Conservation (phyloP, 352 stramenopile species). For the Globisporangium cederbergense region DNA sequence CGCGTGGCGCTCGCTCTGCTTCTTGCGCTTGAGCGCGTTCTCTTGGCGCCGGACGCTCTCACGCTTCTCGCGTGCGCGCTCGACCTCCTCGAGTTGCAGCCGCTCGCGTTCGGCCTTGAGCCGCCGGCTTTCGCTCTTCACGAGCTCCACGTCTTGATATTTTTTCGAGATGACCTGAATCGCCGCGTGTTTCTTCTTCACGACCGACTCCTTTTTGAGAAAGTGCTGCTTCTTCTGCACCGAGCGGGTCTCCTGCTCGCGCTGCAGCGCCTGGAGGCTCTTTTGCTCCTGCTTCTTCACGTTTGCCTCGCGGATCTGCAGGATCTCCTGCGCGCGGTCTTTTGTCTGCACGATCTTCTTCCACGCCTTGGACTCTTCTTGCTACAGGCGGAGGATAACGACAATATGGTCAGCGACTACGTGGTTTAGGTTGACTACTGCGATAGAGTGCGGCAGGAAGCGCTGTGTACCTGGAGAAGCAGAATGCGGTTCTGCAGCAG, state of each 20-base stretch:
- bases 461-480: constrained; percentile 43
- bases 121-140: constrained; percentile 65
- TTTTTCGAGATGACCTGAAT: constrained; percentile 76
- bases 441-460: background rate
- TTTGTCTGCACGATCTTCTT: constrained; percentile 81
- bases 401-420: no score
- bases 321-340: constrained; percentile 65
- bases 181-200: constrained; percentile 71
- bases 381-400: constrained; percentile 17
- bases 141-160: constrained; percentile 70
- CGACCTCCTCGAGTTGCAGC: constrained; percentile 48
- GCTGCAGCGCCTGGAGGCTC: constrained; percentile 32
- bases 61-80: constrained; percentile 49
- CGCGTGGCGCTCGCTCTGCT: constrained; percentile 33
- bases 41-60: constrained; percentile 53
- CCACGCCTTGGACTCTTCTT: constrained; percentile 73
- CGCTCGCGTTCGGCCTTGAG: constrained; percentile 61
- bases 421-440: background rate
- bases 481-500: constrained; percentile 70
- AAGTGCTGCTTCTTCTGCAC: constrained; percentile 55
- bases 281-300: constrained; percentile 48
- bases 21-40: constrained; percentile 54
- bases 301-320: constrained; percentile 54
- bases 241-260: constrained; percentile 38
- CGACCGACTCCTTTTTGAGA: constrained; percentile 68